Evolutionary conservation across 208 protist species (phyloP).

Genomic region (Trypanosoma avium): DNA sequence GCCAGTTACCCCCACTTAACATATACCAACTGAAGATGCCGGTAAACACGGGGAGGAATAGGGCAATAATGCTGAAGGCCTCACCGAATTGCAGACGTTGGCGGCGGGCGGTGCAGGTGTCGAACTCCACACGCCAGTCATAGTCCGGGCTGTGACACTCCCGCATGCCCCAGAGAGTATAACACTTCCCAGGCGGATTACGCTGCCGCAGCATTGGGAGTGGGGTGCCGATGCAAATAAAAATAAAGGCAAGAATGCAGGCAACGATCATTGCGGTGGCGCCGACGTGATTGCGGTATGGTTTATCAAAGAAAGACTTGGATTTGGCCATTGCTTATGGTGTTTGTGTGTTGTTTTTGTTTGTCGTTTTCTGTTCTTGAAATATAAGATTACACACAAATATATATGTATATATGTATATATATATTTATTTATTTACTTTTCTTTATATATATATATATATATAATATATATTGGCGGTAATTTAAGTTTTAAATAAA

Average conservation of each 20-base stretch:
- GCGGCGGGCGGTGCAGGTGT: constrained; percentile 41
- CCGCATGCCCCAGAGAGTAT: constrained; percentile 60
- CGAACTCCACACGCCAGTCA: constrained; percentile 39
- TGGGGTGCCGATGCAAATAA: constrained; percentile 48
- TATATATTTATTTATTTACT: too few species aligned
- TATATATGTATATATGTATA: too few species aligned
- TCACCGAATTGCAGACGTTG: constrained; percentile 47
- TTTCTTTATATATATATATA: too few species aligned
- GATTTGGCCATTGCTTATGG: constrained; percentile 55
- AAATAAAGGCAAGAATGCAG: constrained; percentile 41
- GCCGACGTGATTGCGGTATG: constrained; percentile 54
- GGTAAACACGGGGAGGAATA: constrained; percentile 44
- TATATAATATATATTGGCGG: too few species aligned
- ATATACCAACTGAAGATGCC: constrained; percentile 33
- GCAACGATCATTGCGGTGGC: constrained; percentile 44
- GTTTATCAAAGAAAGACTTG: constrained; percentile 47
- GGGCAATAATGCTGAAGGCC: constrained; percentile 52
- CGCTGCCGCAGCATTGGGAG: constrained; percentile 43
- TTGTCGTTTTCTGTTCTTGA: too few species aligned
- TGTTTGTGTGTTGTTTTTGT: too few species aligned
- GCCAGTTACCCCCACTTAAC: constrained; percentile 38
- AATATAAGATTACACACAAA: too few species aligned
- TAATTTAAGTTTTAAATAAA: too few species aligned
- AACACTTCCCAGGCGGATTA: constrained; percentile 21
- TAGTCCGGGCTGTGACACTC: constrained; percentile 47